These are phyloP conservation scores for Wallacemonas rigidus DNA, from an alignment of 208 protist genomes.

Conservation along the genomic window DNA sequence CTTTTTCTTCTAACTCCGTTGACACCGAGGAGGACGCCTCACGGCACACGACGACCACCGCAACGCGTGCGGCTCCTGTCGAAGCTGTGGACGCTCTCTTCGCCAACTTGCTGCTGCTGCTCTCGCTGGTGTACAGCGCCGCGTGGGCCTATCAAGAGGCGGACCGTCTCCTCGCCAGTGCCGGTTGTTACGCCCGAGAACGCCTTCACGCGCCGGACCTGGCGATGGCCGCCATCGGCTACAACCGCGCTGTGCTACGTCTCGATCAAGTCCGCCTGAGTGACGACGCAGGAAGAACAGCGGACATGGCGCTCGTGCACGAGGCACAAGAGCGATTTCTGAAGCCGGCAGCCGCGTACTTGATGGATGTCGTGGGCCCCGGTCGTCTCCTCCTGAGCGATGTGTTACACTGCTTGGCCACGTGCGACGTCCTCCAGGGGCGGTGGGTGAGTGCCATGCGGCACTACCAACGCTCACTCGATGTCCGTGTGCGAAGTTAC, in stretches of 20 bases:
- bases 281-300: neutral
- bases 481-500: slow-evolving; percentile 27
- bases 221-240: slow-evolving; percentile 32
- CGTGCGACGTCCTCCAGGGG: slow-evolving; percentile 46
- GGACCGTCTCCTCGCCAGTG: slow-evolving; percentile 60
- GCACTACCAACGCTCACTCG: slow-evolving; percentile 35
- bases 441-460: slow-evolving; percentile 27
- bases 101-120: slow-evolving; percentile 47
- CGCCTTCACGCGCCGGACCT: slow-evolving; percentile 29
- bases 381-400: slow-evolving; percentile 52
- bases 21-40: too few relatives aligned
- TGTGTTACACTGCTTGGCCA: slow-evolving; percentile 60
- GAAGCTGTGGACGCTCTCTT: slow-evolving; percentile 36
- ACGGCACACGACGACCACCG: too few relatives aligned
- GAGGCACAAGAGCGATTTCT: slow-evolving; percentile 23
- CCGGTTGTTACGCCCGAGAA: slow-evolving; percentile 55
- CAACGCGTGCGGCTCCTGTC: neutral
- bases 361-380: slow-evolving; percentile 36
- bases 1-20: too few relatives aligned
- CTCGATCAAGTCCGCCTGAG: slow-evolving; percentile 38
- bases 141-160: slow-evolving; percentile 45
- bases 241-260: slow-evolving; percentile 57
- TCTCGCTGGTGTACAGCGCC: slow-evolving; percentile 49
- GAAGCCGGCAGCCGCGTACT: slow-evolving; percentile 7
- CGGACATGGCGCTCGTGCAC: slow-evolving; percentile 27